Evolutionary conservation across 139 green algal genomes (phyloP).

Genomic region (Tetratostichococcus sp.): DNA sequence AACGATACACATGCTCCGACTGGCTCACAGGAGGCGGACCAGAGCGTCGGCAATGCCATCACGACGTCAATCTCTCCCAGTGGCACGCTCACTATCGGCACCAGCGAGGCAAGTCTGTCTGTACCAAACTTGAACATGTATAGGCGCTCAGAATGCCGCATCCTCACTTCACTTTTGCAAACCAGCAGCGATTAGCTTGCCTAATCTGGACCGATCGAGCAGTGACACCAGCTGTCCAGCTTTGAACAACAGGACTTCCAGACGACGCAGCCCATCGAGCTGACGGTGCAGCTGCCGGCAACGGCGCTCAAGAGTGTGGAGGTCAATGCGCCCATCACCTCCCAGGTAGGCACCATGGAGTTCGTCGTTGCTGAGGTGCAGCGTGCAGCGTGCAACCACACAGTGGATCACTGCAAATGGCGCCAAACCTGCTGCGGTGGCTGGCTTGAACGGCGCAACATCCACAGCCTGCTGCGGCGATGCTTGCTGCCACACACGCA

Average conservation of each 20-base stretch:
- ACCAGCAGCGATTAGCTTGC: too few relatives aligned
- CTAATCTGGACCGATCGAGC: too few relatives aligned
- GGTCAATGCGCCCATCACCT: slow-evolving; percentile 2
- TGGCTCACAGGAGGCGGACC: background rate
- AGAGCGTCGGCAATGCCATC: background rate
- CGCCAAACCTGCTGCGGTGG: too few relatives aligned
- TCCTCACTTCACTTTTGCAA: too few relatives aligned
- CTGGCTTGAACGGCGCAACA: too few relatives aligned
- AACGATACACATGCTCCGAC: too few relatives aligned
- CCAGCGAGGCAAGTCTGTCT: background rate
- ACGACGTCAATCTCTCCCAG: background rate
- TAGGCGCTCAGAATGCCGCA: too few relatives aligned
- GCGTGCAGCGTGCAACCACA: background rate
- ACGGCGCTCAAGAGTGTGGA: slow-evolving; percentile 1
- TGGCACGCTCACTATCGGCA: background rate
- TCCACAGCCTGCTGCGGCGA: too few relatives aligned
- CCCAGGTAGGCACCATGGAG: background rate
- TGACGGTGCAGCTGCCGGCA: slow-evolving; percentile 4
- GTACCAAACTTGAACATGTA: too few relatives aligned
- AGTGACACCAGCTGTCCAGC: too few relatives aligned
- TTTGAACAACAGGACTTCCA: background rate
- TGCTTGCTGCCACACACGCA: too few relatives aligned
- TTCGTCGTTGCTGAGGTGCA: background rate
- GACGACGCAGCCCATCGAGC: slow-evolving; percentile 1
- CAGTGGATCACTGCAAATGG: too few relatives aligned